Conservation (phyloP, 371 early-diverging fungal genomes). For the Mortierella sp. region DNA sequence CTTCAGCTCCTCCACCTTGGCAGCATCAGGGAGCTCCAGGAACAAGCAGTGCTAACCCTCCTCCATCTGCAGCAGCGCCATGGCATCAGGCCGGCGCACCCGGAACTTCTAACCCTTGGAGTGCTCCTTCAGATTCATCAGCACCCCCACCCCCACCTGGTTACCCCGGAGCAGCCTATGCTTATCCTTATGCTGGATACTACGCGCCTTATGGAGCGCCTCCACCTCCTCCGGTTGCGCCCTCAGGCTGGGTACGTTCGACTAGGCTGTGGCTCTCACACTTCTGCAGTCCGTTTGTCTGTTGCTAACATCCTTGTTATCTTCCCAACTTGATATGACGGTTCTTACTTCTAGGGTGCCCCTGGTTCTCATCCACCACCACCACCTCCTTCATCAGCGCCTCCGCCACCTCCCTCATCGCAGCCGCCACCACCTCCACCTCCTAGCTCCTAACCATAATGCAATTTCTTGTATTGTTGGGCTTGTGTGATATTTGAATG, state of each 20-base stretch:
- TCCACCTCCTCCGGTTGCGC: conserved; percentile 39
- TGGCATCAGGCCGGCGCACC: conserved; percentile 25
- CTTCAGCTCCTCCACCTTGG: conserved; percentile 60
- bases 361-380: conserved; percentile 44
- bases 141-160: conserved; percentile 39
- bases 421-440: conserved; percentile 34
- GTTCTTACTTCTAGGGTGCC: conserved; percentile 8
- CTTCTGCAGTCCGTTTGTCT: too few species aligned
- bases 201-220: conserved; percentile 31
- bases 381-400: conserved; percentile 23
- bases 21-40: conserved; percentile 57
- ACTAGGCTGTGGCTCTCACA: too few species aligned
- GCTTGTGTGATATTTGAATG: too few species aligned
- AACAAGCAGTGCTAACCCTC: conserved; percentile 9
- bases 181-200: conserved; percentile 41
- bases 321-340: not conserved
- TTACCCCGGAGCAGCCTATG: conserved; percentile 25
- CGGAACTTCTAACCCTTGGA: conserved; percentile 29
- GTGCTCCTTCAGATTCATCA: conserved; percentile 16
- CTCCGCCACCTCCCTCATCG: conserved; percentile 30
- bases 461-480: not conserved
- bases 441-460: conserved; percentile 22
- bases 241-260: conserved; percentile 37
- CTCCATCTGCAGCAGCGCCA: conserved; percentile 26
- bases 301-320: not conserved